Evolutionary conservation across 148 eudicot genomes (phyloP).

Genomic region (Vaccinium vitisidaea): DNA sequence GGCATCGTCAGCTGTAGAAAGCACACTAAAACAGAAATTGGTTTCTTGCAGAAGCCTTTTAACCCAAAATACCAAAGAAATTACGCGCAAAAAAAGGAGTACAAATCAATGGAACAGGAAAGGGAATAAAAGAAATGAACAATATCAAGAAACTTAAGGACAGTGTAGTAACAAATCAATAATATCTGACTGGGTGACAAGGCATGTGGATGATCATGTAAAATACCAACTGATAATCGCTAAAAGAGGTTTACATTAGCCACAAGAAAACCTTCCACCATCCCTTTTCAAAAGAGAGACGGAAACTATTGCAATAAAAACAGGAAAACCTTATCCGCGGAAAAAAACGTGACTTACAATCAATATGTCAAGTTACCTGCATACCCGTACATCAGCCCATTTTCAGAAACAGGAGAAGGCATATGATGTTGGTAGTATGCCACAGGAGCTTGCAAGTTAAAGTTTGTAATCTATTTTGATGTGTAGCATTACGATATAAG

Average conservation of each 20-base stretch:
- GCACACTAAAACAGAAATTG: neutral
- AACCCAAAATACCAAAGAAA: neutral
- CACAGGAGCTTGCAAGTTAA: constrained; percentile 1
- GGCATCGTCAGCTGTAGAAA: too few species aligned
- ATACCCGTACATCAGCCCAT: neutral
- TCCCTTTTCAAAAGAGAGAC: constrained; percentile 8
- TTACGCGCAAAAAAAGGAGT: neutral
- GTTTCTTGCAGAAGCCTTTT: neutral
- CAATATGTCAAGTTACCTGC: neutral
- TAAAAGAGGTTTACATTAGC: neutral
- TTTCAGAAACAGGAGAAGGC: neutral
- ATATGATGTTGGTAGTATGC: neutral
- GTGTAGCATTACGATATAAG: neutral
- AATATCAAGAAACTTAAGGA: neutral
- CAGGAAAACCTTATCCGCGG: neutral
- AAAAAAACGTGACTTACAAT: neutral
- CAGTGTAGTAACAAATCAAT: neutral
- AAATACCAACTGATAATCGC: neutral
- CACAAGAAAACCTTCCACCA: neutral
- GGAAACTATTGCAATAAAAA: neutral
- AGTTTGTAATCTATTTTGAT: neutral
- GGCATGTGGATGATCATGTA: neutral
- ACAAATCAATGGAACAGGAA: neutral
- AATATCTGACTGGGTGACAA: neutral
- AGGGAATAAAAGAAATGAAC: neutral